Base-by-base conservation (phyloP, 768 basidiomycete genomes). In the Trametes sanguinea region DNA sequence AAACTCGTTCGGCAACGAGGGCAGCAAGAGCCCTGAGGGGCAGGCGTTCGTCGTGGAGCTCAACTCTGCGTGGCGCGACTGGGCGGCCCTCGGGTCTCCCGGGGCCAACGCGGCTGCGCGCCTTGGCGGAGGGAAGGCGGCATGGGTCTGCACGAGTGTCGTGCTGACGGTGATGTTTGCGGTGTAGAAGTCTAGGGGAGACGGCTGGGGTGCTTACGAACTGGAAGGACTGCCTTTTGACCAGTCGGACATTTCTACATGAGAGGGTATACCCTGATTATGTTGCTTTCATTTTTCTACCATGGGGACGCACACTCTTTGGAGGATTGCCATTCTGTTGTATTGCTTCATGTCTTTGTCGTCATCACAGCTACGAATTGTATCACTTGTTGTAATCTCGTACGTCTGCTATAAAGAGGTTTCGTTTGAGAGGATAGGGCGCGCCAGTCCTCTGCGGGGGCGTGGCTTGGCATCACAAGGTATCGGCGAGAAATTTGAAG, bases 31-130 rank as follows among this genome's bases (percentile, higher is more conserved):
- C 61, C 83, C 93, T 2, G 94, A 95, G 72, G 86, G 80, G 0
- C 81, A 95, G 75, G 90, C 89, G 6, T 95, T 95, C 72, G 83
- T 90, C 10, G 72, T 95, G 5, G 80, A 86, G 68, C 79, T 94
- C 74, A 80, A 92, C 60, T 82, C 90, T 0, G 89, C 89, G 4
- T 90, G 86, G 80, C 76, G 80, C 46, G 92, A 93, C 65, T 94
- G 92, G 90, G 79, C 81, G 1, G 76, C 74, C 0, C 80, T 71
- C 32, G 88, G 89, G 0, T 74, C 81, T 3, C 74, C 77, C 30
- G 86, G 87, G 6, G 76, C 72, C n/a, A 86, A 81, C 67, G 73
- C 62, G 17, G 78, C 74, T 13, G 50, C 4, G 4, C 11, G 61
- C 14, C 3, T 29, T 2, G 5, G 13, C 8, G 30, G 29, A 27